Conservation (phyloP, 371 early-diverging fungal genomes). For the Mortierella sp. region DNA sequence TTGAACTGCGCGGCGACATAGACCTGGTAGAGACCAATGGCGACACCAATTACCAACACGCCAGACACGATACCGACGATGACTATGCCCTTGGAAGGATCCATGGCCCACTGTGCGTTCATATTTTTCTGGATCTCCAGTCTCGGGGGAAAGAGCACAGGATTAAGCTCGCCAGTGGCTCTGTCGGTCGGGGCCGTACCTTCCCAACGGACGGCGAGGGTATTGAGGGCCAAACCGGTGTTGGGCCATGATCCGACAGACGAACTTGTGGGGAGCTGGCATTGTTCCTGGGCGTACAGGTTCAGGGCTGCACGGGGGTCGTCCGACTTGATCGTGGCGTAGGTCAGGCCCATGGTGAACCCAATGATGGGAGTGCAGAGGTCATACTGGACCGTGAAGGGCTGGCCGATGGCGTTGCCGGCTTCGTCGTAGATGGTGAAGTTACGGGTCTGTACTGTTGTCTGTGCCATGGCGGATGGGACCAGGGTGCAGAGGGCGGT, state of each 20-base stretch:
- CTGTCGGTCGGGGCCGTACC: slow-evolving; percentile 18
- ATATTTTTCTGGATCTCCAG: slow-evolving; percentile 17
- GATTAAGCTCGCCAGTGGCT: slow-evolving; percentile 17
- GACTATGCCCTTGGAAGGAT: slow-evolving; percentile 23
- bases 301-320: slow-evolving; percentile 37
- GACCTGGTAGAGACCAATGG: slow-evolving; percentile 35
- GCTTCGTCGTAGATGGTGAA: slow-evolving; percentile 17
- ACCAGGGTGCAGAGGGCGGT: background rate
- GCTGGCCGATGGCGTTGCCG: background rate
- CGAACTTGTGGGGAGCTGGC: slow-evolving; percentile 9
- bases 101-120: slow-evolving; percentile 10
- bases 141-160: background rate
- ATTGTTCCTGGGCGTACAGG: slow-evolving; percentile 1
- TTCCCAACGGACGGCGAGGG: slow-evolving; percentile 38
- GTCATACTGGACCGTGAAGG: background rate
- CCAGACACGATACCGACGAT: slow-evolving; percentile 23
- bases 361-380: background rate
- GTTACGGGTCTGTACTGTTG: background rate
- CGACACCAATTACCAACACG: slow-evolving; percentile 37
- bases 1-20: slow-evolving; percentile 38
- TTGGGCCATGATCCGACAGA: slow-evolving; percentile 32
- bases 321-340: slow-evolving; percentile 6
- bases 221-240: background rate
- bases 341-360: background rate
- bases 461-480: background rate